phyloP scores from a whole-genome alignment of 2,329 filamentous ascomycete species.

The Aspergillus sp. region DNA sequence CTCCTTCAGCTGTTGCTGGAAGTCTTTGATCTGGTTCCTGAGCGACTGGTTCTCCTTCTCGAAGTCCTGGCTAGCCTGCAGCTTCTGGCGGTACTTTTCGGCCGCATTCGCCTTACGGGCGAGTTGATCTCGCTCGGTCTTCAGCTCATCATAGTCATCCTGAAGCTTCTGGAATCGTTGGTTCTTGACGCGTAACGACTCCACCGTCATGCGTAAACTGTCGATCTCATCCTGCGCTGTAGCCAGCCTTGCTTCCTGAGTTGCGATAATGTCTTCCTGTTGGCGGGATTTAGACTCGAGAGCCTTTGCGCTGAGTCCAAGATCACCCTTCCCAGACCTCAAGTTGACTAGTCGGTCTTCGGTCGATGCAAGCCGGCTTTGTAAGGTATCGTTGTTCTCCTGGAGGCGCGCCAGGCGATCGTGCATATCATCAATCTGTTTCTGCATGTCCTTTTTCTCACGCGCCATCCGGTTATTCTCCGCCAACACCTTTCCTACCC shows the following conservation, averaged over 20 bases:
- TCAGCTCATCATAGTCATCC: slow-evolving; percentile 53
- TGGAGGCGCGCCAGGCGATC: slow-evolving; percentile 59
- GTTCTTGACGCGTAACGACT: slow-evolving; percentile 48
- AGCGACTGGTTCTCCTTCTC: slow-evolving; percentile 52
- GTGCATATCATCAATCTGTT: slow-evolving; percentile 56
- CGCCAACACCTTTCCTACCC: slow-evolving; percentile 50
- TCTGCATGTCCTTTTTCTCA: slow-evolving; percentile 53
- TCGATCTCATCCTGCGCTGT: slow-evolving; percentile 49
- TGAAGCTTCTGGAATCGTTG: slow-evolving; percentile 50
- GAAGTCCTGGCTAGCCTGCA: slow-evolving; percentile 51
- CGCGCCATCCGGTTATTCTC: slow-evolving; percentile 60
- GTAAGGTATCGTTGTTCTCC: slow-evolving; percentile 51
- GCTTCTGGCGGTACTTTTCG: slow-evolving; percentile 53
- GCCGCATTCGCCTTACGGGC: slow-evolving; percentile 51
- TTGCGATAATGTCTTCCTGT: slow-evolving; percentile 70
- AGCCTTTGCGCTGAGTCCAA: slow-evolving; percentile 49
- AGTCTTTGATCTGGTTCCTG: slow-evolving; percentile 49
- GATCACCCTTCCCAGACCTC: slow-evolving; percentile 49
- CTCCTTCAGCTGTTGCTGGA: slow-evolving; percentile 50
- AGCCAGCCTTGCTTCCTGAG: slow-evolving; percentile 67
- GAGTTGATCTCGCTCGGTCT: slow-evolving; percentile 49
- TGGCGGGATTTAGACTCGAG: slow-evolving; percentile 56
- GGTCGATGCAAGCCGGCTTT: slow-evolving; percentile 48
- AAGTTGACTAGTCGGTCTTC: slow-evolving; percentile 56
- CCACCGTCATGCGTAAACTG: slow-evolving; percentile 46